A percentile compares a stretch with the other conserved stretches of the same genome.
These are phyloP conservation scores for Metschnikowia borealis DNA, from an alignment of 805 yeast species.

Conservation along the genomic window DNA sequence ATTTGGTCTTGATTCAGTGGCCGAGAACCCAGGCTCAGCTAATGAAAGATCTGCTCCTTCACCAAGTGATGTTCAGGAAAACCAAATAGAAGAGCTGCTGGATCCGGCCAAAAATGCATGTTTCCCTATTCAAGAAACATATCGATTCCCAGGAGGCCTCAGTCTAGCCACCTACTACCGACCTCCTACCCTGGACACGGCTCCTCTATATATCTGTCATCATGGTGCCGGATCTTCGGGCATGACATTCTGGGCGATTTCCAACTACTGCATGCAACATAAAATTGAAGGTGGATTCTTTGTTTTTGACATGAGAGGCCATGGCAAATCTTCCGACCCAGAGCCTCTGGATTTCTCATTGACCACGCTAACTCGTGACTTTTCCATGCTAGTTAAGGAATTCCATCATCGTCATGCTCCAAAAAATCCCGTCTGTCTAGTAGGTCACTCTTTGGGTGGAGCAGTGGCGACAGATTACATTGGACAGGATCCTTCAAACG, in stretches of 20 bases:
- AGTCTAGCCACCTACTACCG: conserved; percentile 49
- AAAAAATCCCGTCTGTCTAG: conserved; percentile 41
- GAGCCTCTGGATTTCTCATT: conserved; percentile 37
- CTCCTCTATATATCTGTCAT: conserved; percentile 68
- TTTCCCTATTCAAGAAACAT: conserved; percentile 20
- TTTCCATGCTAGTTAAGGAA: conserved; percentile 41
- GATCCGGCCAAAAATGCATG: background rate
- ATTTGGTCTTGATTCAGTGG: conserved; percentile 11
- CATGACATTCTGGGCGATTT: conserved; percentile 65
- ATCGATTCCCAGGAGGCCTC: conserved; percentile 11
- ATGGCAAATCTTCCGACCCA: conserved; percentile 46
- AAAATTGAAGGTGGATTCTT: conserved; percentile 51
- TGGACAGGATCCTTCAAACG: conserved; percentile 19
- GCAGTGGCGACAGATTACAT: conserved; percentile 63
- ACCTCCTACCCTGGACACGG: conserved; percentile 39
- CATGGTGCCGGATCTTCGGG: conserved; percentile 97
- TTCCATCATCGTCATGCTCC: conserved; percentile 25
- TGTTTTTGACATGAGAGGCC: conserved; percentile 81
- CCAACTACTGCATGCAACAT: conserved; percentile 23
- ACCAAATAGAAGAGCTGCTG: background rate
- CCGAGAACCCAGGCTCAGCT: conserved; percentile 3
- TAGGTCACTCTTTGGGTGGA: conserved; percentile 95
- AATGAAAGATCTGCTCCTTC: background rate
- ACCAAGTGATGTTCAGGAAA: no score
- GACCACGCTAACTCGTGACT: conserved; percentile 55